These are phyloP conservation scores for Blastobotrys americana DNA, from an alignment of 805 yeast genomes.

Conservation along the genomic window DNA sequence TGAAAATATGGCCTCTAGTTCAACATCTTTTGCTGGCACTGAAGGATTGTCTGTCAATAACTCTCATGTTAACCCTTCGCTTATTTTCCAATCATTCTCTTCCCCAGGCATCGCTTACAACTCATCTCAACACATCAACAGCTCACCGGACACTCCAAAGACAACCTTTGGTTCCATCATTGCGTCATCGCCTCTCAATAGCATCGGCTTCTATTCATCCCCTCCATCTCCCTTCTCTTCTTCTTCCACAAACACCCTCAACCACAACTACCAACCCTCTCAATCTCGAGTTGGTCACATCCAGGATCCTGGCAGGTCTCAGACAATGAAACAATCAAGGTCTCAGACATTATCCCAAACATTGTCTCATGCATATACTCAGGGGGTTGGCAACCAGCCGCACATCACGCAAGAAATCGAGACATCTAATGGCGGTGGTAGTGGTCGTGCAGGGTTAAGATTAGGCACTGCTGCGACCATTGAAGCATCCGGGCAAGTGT, in stretches of 20 bases:
- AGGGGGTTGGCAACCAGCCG: neutral
- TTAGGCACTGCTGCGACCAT: neutral
- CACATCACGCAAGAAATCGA: neutral
- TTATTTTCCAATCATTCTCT: conserved; percentile 10
- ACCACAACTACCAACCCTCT: neutral
- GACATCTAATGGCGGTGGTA: neutral
- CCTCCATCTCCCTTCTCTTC: conserved; percentile 8
- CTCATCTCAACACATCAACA: neutral
- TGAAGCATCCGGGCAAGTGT: neutral
- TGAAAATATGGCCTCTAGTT: too few species aligned
- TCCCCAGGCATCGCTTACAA: conserved; percentile 2
- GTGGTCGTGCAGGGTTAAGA: too few species aligned
- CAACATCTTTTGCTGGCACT: too few species aligned
- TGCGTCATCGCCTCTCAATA: conserved; percentile 20
- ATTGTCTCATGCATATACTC: neutral
- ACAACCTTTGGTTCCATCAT: conserved; percentile 18
- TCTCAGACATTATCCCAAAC: neutral
- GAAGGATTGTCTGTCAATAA: too few species aligned
- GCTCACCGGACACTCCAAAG: conserved; percentile 12
- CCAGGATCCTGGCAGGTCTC: neutral
- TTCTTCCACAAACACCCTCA: neutral
- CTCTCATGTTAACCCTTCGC: conserved; percentile 13
- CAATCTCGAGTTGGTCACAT: neutral
- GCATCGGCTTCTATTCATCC: conserved; percentile 15
- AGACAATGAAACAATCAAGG: neutral